These are phyloP conservation scores for Tetraselmis striata DNA, from an alignment of 139 green algal species.

Conservation along the genomic window DNA sequence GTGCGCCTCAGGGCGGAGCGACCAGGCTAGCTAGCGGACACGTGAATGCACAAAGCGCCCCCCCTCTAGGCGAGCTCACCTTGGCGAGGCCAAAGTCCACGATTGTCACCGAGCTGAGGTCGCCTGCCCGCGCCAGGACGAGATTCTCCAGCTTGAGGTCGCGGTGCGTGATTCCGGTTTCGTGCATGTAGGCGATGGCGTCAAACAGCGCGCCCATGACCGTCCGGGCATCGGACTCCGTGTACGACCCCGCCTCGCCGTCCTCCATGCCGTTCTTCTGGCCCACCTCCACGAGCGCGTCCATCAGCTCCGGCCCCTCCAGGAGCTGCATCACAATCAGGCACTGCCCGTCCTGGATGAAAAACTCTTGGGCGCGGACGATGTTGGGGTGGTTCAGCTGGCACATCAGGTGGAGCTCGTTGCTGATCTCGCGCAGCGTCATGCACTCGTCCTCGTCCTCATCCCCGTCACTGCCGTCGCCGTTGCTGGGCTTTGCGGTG, in stretches of 20 bases:
- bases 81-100: constrained; percentile 40
- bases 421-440: constrained; percentile 17
- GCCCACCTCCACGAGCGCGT: constrained; percentile 7
- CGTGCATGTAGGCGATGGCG: constrained; percentile 27
- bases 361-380: constrained; percentile 13
- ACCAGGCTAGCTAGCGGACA: no score
- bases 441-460: not conserved
- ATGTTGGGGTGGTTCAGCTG: constrained; percentile 22
- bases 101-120: constrained; percentile 22
- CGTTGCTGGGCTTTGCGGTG: not conserved
- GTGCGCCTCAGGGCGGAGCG: no score
- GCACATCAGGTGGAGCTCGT: constrained; percentile 24
- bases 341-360: constrained; percentile 16
- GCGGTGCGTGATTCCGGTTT: constrained; percentile 20
- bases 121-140: constrained; percentile 12
- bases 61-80: no score
- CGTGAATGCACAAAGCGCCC: no score
- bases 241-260: not conserved
- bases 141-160: constrained; percentile 43
- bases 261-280: not conserved
- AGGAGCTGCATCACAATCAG: constrained; percentile 31
- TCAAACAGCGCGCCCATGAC: constrained; percentile 23
- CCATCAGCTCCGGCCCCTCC: constrained; percentile 21
- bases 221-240: not conserved
- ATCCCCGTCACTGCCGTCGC: not conserved